Conservation (phyloP, 164 flowering plant genomes). For the Aristolochia fimbriata region DNA sequence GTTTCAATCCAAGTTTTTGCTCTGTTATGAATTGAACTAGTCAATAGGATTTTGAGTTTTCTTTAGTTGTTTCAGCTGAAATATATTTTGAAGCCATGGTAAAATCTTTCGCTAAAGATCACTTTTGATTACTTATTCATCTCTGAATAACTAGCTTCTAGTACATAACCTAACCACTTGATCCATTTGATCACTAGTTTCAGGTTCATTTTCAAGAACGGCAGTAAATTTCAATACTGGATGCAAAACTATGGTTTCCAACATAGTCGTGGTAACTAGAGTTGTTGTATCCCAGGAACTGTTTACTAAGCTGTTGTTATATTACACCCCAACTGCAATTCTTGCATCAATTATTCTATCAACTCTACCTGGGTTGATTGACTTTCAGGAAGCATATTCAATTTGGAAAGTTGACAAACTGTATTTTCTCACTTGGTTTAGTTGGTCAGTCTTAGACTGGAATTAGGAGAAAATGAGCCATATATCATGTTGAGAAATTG, state of each 20-base stretch:
- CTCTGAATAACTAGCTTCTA: no score
- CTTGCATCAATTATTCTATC: conserved; percentile 74
- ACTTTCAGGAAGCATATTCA: conserved; percentile 37
- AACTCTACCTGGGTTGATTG: conserved; percentile 74
- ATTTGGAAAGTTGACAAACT: conserved; percentile 77
- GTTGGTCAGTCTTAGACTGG: no score
- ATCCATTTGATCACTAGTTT: background rate
- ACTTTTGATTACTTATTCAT: no score
- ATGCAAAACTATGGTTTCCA: conserved; percentile 69
- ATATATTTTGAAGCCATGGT: no score
- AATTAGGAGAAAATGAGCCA: no score
- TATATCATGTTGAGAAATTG: no score
- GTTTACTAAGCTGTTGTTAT: conserved; percentile 60
- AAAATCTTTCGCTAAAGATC: no score
- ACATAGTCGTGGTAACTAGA: conserved; percentile 71
- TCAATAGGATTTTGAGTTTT: no score
- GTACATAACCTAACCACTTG: background rate
- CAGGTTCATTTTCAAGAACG: conserved; percentile 89
- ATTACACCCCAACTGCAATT: conserved; percentile 74
- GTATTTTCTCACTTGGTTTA: conserved; percentile 77
- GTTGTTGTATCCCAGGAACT: conserved; percentile 47
- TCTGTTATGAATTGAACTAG: no score
- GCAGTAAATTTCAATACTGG: conserved; percentile 84
- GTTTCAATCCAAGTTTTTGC: no score
- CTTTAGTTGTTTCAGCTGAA: no score